A percentile compares a stretch with the other conserved stretches of the same genome.
These are phyloP conservation scores for Claviceps quebecensis DNA, from an alignment of 2,329 filamentous ascomycete genomes.

Conservation along the genomic window DNA sequence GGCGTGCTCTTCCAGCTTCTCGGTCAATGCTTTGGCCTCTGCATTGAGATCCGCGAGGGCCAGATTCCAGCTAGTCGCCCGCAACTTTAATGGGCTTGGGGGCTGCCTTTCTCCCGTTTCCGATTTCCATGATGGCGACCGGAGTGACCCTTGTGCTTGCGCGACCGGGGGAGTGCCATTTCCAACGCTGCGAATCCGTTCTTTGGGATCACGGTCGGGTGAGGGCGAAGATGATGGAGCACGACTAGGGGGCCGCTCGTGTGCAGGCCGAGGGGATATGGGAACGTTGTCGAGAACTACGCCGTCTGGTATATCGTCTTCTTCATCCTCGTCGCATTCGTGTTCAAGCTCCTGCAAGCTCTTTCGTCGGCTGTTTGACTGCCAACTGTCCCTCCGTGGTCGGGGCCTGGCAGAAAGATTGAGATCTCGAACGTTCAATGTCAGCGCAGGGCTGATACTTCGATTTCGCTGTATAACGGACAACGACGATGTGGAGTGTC, in stretches of 20 bases:
- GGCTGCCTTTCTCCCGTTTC: slow-evolving; percentile 25
- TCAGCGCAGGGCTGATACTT: slow-evolving; percentile 37
- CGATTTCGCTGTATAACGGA: slow-evolving; percentile 27
- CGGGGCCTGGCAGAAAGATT: slow-evolving; percentile 19
- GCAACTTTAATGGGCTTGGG: slow-evolving; percentile 32
- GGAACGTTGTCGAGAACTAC: slow-evolving; percentile 71
- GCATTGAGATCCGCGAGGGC: slow-evolving; percentile 54
- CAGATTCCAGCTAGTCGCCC: slow-evolving; percentile 62
- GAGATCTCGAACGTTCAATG: slow-evolving; percentile 30
- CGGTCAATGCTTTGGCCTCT: slow-evolving; percentile 62
- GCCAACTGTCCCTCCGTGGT: slow-evolving; percentile 54
- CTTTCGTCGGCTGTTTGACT: slow-evolving; percentile 50
- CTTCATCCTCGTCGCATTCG: slow-evolving; percentile 64
- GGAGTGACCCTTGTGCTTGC: slow-evolving; percentile 43
- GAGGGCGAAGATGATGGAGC: slow-evolving; percentile 39
- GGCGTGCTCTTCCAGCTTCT: slow-evolving; percentile 67
- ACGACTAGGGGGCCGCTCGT: slow-evolving; percentile 39
- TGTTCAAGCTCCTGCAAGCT: slow-evolving; percentile 56
- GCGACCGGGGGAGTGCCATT: slow-evolving; percentile 50
- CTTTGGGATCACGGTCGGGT: slow-evolving; percentile 36
- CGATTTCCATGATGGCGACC: slow-evolving; percentile 40
- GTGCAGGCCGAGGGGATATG: slow-evolving; percentile 55
- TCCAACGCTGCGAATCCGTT: slow-evolving; percentile 41
- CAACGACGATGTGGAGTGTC: slow-evolving; percentile 23
- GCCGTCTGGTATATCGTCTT: slow-evolving; percentile 65